Percentiles rank a stretch among this genome's conserved stretches.
Evolutionary conservation across 2,329 filamentous ascomycete genomes (phyloP).

Genomic region (Monosporascus sp.): DNA sequence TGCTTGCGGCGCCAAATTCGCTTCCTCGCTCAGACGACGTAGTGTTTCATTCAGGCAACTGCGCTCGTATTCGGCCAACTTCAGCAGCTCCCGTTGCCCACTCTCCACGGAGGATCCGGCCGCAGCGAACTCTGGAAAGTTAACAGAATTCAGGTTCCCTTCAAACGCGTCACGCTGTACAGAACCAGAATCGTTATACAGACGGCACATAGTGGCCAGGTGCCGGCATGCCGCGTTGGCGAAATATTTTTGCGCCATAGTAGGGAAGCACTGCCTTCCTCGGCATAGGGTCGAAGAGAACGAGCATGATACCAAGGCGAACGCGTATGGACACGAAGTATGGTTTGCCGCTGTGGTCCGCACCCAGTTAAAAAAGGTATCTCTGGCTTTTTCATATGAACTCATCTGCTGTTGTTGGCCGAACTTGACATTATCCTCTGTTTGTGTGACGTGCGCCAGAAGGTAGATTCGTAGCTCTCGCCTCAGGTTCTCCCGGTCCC

Average conservation of each 20-base stretch:
- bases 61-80: constrained; percentile 25
- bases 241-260: neutral
- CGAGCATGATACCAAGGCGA: constrained; percentile 4
- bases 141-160: constrained; percentile 25
- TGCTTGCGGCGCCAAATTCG: constrained; percentile 5
- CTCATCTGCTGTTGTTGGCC: constrained; percentile 10
- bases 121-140: constrained; percentile 28
- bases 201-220: constrained; percentile 23
- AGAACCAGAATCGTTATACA: constrained; percentile 32
- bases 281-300: neutral
- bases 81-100: constrained; percentile 11
- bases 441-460: constrained; percentile 11
- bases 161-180: constrained; percentile 23
- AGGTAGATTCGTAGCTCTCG: constrained; percentile 13
- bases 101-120: constrained; percentile 1
- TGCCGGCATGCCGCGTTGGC: constrained; percentile 6
- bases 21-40: constrained; percentile 7
- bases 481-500: constrained; percentile 7
- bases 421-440: constrained; percentile 13
- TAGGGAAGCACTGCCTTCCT: neutral
- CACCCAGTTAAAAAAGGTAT: constrained; percentile 9
- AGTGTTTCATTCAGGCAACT: constrained; percentile 12
- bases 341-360: constrained; percentile 10
- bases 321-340: constrained; percentile 9
- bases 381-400: neutral